Percentiles rank a stretch among this genome's conserved stretches.
phyloP scores from a whole-genome alignment of 805 yeast species.

The Cyberlindnera japonica region DNA sequence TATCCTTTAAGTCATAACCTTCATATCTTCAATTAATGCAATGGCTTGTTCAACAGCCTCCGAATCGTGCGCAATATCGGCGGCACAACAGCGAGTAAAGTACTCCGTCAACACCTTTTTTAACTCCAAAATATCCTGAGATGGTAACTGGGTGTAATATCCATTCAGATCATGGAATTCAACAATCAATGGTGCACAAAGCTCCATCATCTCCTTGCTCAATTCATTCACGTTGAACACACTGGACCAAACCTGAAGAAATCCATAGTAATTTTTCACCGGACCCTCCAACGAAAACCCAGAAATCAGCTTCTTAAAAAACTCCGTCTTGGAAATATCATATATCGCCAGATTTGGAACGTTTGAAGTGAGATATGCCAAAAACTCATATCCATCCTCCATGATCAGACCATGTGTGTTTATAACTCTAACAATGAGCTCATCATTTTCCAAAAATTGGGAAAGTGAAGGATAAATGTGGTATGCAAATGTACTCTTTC shows the following conservation, averaged over 20 bases:
- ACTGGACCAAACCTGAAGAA: slow-evolving; percentile 30
- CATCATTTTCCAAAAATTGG: slow-evolving; percentile 31
- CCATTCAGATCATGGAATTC: slow-evolving; percentile 35
- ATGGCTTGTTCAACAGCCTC: slow-evolving; percentile 17
- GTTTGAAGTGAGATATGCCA: slow-evolving; percentile 21
- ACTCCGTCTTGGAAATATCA: slow-evolving; percentile 27
- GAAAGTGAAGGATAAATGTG: slow-evolving; percentile 33
- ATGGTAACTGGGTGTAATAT: slow-evolving; percentile 26
- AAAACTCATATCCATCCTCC: slow-evolving; percentile 28
- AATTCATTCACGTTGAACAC: slow-evolving; percentile 27
- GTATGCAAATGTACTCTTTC: slow-evolving; percentile 29
- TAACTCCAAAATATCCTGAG: slow-evolving; percentile 29
- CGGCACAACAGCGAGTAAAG: slow-evolving; percentile 16
- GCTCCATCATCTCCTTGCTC: slow-evolving; percentile 24
- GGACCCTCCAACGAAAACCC: slow-evolving; percentile 18
- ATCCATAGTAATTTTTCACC: slow-evolving; percentile 28
- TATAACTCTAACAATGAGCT: slow-evolving; percentile 31
- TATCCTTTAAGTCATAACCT: too few relatives aligned
- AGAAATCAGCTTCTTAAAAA: slow-evolving; percentile 27
- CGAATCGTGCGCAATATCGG: slow-evolving; percentile 7
- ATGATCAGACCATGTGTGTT: slow-evolving; percentile 31
- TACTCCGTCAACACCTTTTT: slow-evolving; percentile 29
- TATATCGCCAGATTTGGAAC: slow-evolving; percentile 24
- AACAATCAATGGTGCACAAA: slow-evolving; percentile 33
- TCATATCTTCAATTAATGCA: slow-evolving; percentile 15